Conservation (phyloP, 1,284 basidiomycete species). For the Ceratobasidium sp. region DNA sequence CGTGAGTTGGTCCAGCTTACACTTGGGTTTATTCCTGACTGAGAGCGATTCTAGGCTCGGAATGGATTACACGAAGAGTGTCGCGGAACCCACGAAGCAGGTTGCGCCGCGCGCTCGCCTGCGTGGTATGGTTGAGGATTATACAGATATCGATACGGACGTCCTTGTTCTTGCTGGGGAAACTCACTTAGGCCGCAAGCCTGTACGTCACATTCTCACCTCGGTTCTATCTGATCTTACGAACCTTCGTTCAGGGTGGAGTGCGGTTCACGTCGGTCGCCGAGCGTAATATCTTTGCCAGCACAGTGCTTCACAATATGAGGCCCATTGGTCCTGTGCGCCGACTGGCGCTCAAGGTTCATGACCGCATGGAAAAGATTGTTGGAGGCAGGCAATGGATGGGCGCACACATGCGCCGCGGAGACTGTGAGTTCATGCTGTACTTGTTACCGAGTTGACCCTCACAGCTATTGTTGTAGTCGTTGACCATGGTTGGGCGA, state of each 20-base stretch:
- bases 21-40: conserved; percentile 24
- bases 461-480: conserved; percentile 48
- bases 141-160: conserved; percentile 52
- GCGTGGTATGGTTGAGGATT: conserved; percentile 59
- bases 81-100: conserved; percentile 56
- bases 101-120: conserved; percentile 55
- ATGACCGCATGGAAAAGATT: conserved; percentile 55
- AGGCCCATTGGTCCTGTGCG: conserved; percentile 53
- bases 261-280: conserved; percentile 57
- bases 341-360: conserved; percentile 55
- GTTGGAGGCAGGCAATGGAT: conserved; percentile 60
- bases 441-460: background rate
- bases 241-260: conserved; percentile 52
- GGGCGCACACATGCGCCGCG: conserved; percentile 62
- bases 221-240: conserved; percentile 5
- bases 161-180: conserved; percentile 60
- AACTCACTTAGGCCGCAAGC: conserved; percentile 58
- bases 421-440: conserved; percentile 56
- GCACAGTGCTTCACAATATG: conserved; percentile 56
- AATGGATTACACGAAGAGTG: conserved; percentile 58
- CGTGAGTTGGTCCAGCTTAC: conserved; percentile 52
- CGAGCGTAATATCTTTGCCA: conserved; percentile 55
- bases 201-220: conserved; percentile 53
- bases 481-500: conserved; percentile 56
- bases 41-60: conserved; percentile 53